phyloP scores from a whole-genome alignment of 768 basidiomycete genomes.

The Coprinopsis marcescibilis region DNA sequence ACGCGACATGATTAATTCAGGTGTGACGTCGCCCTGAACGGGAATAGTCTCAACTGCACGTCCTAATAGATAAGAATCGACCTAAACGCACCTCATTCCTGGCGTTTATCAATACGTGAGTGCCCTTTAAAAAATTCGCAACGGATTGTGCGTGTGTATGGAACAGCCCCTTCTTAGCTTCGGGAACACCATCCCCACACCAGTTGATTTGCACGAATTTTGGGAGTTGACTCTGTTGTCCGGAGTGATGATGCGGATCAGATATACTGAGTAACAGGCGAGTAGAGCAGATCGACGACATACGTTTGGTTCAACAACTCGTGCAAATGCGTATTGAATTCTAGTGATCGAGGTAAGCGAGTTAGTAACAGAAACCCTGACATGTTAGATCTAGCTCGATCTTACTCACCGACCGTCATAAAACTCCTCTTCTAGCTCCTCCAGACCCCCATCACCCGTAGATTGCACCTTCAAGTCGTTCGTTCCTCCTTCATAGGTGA shows the following conservation, averaged over 20 bases:
- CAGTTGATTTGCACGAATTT: slow-evolving; percentile 97
- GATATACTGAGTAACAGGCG: slow-evolving; percentile 1
- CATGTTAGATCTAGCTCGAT: slow-evolving; percentile 12
- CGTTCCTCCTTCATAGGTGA: slow-evolving; percentile 74
- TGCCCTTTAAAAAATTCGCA: slow-evolving; percentile 71
- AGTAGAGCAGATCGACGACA: slow-evolving; percentile 19
- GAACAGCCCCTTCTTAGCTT: slow-evolving; percentile 87
- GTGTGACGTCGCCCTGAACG: slow-evolving; percentile 69
- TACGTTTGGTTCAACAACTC: slow-evolving; percentile 84
- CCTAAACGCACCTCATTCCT: slow-evolving; percentile 65
- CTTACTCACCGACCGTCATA: slow-evolving; percentile 76
- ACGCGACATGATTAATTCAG: slow-evolving; percentile 74
- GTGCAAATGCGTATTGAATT: slow-evolving; percentile 89
- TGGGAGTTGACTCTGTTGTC: slow-evolving; percentile 64
- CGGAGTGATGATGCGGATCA: not conserved
- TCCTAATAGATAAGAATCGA: not conserved
- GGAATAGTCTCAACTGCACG: slow-evolving; percentile 4
- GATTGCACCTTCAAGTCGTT: slow-evolving; percentile 87
- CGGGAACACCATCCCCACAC: slow-evolving; percentile 97
- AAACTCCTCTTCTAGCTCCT: slow-evolving; percentile 92
- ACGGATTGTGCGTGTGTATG: slow-evolving; percentile 82
- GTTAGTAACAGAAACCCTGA: too few relatives aligned
- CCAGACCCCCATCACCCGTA: slow-evolving; percentile 81
- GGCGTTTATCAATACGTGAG: slow-evolving; percentile 82
- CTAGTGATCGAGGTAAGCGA: slow-evolving; percentile 46